Evolutionary conservation across 1,139 yeast species (phyloP).

Genomic region (Sugiyamaella sp.): DNA sequence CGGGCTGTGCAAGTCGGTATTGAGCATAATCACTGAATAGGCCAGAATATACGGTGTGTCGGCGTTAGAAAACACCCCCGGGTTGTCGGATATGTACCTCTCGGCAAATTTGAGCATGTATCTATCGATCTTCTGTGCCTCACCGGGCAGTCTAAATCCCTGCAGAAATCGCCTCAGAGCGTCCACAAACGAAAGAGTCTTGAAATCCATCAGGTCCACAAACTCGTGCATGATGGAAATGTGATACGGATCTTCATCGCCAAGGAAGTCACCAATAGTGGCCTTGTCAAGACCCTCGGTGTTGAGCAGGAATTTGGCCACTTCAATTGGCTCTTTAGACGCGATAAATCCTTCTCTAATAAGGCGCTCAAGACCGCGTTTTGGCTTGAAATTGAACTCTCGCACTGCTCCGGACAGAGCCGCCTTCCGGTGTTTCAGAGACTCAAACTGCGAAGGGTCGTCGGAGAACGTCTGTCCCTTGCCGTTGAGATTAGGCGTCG

Average conservation of each 20-base stretch:
- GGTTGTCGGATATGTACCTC: slow-evolving; percentile 85
- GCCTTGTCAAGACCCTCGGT: slow-evolving; percentile 87
- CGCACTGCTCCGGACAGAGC: slow-evolving; percentile 76
- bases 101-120: slow-evolving; percentile 97
- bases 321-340: slow-evolving; percentile 60
- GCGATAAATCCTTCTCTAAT: slow-evolving; percentile 64
- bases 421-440: slow-evolving; percentile 79
- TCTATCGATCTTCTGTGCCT: slow-evolving; percentile 96
- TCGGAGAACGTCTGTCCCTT: slow-evolving; percentile 44
- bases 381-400: slow-evolving; percentile 83
- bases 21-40: slow-evolving; percentile 89
- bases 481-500: slow-evolving; percentile 22
- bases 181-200: slow-evolving; percentile 69
- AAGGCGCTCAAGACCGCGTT: slow-evolving; percentile 70
- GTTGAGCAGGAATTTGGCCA: slow-evolving; percentile 73
- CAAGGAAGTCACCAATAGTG: slow-evolving; percentile 85
- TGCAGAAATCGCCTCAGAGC: slow-evolving; percentile 86
- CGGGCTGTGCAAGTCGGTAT: slow-evolving; percentile 91
- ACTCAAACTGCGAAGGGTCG: slow-evolving; percentile 85
- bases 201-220: slow-evolving; percentile 85
- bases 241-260: slow-evolving; percentile 82
- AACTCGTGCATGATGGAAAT: slow-evolving; percentile 90
- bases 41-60: slow-evolving; percentile 93
- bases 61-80: slow-evolving; percentile 82
- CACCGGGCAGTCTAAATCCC: slow-evolving; percentile 93